Evolutionary conservation across 306 rosid species (phyloP), one percentile per base, ranked within the genome.

Genomic region (Cyamopsis tetragonoloba): DNA sequence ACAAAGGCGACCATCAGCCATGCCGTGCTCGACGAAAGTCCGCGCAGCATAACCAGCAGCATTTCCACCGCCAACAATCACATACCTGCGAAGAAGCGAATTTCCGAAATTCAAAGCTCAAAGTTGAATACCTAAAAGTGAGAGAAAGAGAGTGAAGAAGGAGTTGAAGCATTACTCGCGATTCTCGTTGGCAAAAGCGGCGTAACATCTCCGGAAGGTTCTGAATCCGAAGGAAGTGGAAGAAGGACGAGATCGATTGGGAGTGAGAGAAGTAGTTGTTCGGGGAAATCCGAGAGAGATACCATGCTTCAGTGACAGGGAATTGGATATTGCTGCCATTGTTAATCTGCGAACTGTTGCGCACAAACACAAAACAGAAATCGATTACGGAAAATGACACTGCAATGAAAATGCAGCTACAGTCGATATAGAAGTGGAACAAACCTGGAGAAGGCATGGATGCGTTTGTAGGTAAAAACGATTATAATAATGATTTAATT

Each of bases 41-140:
- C 93, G 85, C 51, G 96, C 96, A 0, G 98, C 96, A 51, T 92
- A 92, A 8, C 98, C 98, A 6, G 98, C 98, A 3, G 98, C 80
- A 79, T 92, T 92, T 55, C 98, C 96, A 8, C 98, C 96, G 3
- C 98, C 98, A 66, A 92, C 98, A 5, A 92, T 92, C 82, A 92
- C 98, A 83, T 74, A 89, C 87, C 98, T 92, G 47, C 13, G 2
- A 6, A 53, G 12, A 3, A n/a, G n/a, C n/a, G n/a, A n/a, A n/a
- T n/a, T n/a, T n/a, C 10, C 3, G 26, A 20, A 5, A 46, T 18
- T 4, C 3, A 24, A 55, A 37, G 27, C 2, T 9, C 15, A 44
- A 43, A 62, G 5, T 12, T 15, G 20, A 62, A 47, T 4, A 37
- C 70, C 35, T 26, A 34, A 60, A 7, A 34, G 0, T 32, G 62